Percentiles rank a stretch among this genome's conserved stretches.
Evolutionary conservation across 2,329 filamentous ascomycete species (phyloP).

Genomic region (Aspergillus udagawae): DNA sequence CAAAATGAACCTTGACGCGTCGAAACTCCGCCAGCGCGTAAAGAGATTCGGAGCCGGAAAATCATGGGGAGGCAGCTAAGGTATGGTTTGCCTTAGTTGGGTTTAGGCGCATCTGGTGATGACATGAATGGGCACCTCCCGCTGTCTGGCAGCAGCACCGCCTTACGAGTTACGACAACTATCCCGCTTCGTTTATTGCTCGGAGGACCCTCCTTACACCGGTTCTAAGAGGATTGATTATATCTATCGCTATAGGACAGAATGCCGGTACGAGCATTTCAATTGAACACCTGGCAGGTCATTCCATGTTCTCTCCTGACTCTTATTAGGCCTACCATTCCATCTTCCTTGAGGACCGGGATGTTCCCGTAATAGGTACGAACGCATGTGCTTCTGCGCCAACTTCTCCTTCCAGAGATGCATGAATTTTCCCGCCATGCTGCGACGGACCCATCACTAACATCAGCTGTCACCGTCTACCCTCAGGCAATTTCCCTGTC

Average conservation of each 20-base stretch:
- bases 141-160: constrained; percentile 14
- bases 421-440: constrained; percentile 37
- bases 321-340: constrained; percentile 85
- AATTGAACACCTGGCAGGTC: neutral
- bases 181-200: constrained; percentile 5
- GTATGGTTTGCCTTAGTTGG: constrained; percentile 13
- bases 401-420: constrained; percentile 24
- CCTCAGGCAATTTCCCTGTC: constrained; percentile 83
- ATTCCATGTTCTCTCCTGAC: constrained; percentile 2
- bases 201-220: constrained; percentile 14
- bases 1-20: constrained; percentile 26
- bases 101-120: constrained; percentile 15
- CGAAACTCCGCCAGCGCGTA: constrained; percentile 29
- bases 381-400: constrained; percentile 2
- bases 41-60: constrained; percentile 40
- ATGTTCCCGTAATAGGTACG: constrained; percentile 61
- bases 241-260: constrained; percentile 19
- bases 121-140: constrained; percentile 22
- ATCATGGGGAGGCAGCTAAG: constrained; percentile 16
- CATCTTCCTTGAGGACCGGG: constrained; percentile 81
- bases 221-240: constrained; percentile 17
- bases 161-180: constrained; percentile 9
- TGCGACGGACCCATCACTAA: neutral
- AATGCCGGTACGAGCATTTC: constrained; percentile 43
- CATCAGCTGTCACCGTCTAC: neutral